Evolutionary conservation across 495 filamentous ascomycete species (phyloP).

Genomic region (Astrothelium subdiscretum): DNA sequence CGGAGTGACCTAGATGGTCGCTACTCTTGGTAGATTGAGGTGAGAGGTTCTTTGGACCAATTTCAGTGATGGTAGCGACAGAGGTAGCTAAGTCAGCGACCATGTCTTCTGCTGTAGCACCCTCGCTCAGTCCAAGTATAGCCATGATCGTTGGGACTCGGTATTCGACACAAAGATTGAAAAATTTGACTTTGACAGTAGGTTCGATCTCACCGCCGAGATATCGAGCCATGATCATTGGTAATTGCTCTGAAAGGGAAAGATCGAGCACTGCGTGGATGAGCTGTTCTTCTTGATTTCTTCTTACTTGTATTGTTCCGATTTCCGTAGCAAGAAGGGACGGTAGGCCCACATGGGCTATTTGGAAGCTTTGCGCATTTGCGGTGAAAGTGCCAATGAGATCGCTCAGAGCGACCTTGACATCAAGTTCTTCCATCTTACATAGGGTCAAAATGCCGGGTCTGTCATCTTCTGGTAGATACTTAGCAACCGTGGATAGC

Average conservation of each 20-base stretch:
- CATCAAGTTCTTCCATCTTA: slow-evolving; percentile 48
- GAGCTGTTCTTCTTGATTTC: slow-evolving; percentile 61
- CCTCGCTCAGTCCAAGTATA: slow-evolving; percentile 55
- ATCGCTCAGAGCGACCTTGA: slow-evolving; percentile 45
- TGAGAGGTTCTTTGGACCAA: slow-evolving; percentile 16
- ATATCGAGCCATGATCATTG: slow-evolving; percentile 67
- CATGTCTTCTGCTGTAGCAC: slow-evolving; percentile 59
- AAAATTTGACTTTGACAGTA: slow-evolving; percentile 72
- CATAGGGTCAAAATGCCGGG: slow-evolving; percentile 74
- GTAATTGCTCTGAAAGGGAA: slow-evolving; percentile 28
- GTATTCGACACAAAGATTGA: slow-evolving; percentile 75
- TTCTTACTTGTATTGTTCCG: slow-evolving; percentile 41
- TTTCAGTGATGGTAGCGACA: slow-evolving; percentile 62
- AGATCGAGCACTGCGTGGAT: slow-evolving; percentile 40
- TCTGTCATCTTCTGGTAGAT: slow-evolving; percentile 89
- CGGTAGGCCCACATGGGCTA: slow-evolving; percentile 77
- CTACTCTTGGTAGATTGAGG: slow-evolving; percentile 21
- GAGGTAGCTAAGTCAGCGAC: slow-evolving; percentile 68
- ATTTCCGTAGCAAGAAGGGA: slow-evolving; percentile 66
- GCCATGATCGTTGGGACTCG: slow-evolving; percentile 70
- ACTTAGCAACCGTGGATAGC: slow-evolving; percentile 81
- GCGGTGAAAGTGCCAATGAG: slow-evolving; percentile 53
- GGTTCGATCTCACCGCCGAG: slow-evolving; percentile 92
- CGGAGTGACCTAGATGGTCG: slow-evolving; percentile 11
- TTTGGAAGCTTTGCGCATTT: slow-evolving; percentile 47